phyloP scores from a whole-genome alignment of 441 rosid genomes.

The Aquilaria agallochum region DNA sequence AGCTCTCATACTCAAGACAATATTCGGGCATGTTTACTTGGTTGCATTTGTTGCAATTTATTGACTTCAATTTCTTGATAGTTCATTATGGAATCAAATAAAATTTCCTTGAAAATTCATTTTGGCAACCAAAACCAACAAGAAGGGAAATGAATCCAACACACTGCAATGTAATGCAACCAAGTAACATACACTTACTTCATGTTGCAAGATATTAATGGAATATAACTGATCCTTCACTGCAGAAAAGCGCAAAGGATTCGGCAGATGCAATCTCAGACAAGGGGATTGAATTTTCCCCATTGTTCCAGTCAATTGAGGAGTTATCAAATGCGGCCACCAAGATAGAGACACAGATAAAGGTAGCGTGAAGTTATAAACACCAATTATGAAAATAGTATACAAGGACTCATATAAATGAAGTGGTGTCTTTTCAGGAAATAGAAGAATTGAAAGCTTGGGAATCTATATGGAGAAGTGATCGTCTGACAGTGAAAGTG shows the following conservation, averaged over 20 bases:
- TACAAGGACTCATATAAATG: neutral
- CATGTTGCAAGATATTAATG: no score
- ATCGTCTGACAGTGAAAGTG: conserved; percentile 23
- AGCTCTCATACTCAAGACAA: no score
- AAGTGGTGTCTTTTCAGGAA: conserved; percentile 32
- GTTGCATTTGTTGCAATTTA: no score
- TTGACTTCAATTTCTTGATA: no score
- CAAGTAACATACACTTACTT: neutral
- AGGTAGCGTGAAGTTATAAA: conserved; percentile 32
- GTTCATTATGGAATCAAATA: no score
- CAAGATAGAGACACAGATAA: conserved; percentile 39
- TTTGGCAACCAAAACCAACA: no score
- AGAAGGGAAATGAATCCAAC: no score
- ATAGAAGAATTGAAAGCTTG: conserved; percentile 36
- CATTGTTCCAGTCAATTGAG: conserved; percentile 55
- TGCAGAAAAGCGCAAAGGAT: conserved; percentile 49
- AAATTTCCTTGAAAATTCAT: no score
- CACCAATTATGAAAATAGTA: conserved; percentile 7
- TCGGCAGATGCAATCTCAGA: conserved; percentile 41
- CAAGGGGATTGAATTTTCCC: conserved; percentile 37
- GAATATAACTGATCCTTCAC: conserved; percentile 1
- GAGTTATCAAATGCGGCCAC: conserved; percentile 54
- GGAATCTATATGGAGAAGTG: conserved; percentile 32
- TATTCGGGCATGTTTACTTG: no score
- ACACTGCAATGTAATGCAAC: conserved; percentile 9